These are phyloP conservation scores for Sporothrix inflata DNA, from an alignment of 2,329 filamentous ascomycete genomes.

Conservation along the genomic window DNA sequence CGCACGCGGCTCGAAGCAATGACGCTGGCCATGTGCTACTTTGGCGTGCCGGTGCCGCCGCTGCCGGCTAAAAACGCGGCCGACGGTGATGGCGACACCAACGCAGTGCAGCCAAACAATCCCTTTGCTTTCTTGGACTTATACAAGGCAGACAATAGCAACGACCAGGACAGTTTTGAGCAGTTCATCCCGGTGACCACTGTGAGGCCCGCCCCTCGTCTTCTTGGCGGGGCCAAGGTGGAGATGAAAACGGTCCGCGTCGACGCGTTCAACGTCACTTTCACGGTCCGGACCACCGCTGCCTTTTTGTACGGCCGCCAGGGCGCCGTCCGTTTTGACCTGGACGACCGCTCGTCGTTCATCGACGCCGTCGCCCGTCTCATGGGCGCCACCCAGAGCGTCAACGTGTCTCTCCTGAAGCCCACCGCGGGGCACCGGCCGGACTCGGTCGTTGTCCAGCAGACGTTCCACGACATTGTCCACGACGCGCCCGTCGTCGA, in stretches of 20 bases:
- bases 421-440: background rate
- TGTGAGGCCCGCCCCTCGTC: background rate
- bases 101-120: background rate
- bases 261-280: background rate
- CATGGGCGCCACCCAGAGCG: background rate
- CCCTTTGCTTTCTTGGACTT: background rate
- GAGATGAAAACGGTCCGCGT: background rate
- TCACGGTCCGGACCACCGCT: background rate
- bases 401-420: conserved; percentile 22
- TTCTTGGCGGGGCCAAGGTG: background rate
- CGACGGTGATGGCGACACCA: background rate
- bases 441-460: background rate
- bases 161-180: background rate
- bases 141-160: background rate
- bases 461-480: background rate
- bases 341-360: conserved; percentile 18
- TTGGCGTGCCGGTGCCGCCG: background rate
- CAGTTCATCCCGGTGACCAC: background rate
- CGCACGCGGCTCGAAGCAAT: background rate
- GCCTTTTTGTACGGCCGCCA: conserved; percentile 29
- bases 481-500: background rate
- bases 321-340: conserved; percentile 30
- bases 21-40: conserved; percentile 15
- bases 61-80: background rate
- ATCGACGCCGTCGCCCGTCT: conserved; percentile 30